These are phyloP conservation scores for Sporothrix curviconia DNA, from an alignment of 2,329 filamentous ascomycete species.

Conservation along the genomic window DNA sequence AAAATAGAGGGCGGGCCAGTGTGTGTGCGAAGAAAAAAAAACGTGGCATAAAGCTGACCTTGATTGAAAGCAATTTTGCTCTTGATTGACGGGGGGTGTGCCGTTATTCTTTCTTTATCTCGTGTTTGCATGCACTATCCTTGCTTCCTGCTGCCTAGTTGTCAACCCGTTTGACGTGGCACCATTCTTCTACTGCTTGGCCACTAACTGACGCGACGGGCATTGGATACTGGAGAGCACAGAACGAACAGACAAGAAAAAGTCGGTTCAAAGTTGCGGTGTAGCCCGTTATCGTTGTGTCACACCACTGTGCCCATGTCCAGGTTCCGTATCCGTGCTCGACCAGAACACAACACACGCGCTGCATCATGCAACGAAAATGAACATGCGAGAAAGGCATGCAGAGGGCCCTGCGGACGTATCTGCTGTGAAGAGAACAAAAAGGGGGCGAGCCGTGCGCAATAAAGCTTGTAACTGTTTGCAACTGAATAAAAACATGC, in stretches of 20 bases:
- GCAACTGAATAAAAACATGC: no score
- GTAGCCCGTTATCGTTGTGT: neutral
- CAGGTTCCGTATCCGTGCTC: no score
- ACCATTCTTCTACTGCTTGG: neutral
- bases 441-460: no score
- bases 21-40: neutral
- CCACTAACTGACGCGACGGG: neutral
- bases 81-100: no score
- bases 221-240: neutral
- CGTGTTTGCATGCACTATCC: no score
- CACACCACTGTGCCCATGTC: neutral
- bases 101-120: no score
- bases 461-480: no score
- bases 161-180: neutral
- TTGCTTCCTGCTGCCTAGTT: neutral
- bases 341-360: neutral
- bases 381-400: no score
- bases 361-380: neutral
- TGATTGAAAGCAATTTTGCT: no score
- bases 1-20: neutral
- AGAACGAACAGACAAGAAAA: neutral
- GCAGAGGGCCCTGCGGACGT: no score
- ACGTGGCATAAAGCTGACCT: neutral
- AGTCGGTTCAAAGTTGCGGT: conserved; percentile 7
- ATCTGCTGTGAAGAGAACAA: no score